Evolutionary conservation across 495 filamentous ascomycete genomes (phyloP), one percentile per base, ranked within the genome.

Genomic region (Hypoxylon crocopeplum): DNA sequence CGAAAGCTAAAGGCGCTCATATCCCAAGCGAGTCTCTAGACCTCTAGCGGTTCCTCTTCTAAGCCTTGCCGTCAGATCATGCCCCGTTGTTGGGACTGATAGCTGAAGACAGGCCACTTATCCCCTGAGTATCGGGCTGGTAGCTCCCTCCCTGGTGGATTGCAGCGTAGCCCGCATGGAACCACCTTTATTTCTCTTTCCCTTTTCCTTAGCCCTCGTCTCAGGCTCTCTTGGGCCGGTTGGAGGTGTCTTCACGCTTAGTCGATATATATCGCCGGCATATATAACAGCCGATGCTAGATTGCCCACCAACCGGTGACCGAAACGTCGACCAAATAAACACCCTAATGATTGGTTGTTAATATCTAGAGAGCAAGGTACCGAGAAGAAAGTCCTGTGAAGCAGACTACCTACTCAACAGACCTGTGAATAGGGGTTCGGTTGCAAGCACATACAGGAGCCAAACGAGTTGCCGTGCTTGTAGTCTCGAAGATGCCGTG

Each of bases 211-310:
- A 10, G 10, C 32, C 15, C n/a, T 49, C 11, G 21, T 39, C 47
- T 39, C 33, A 17, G 39, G 47, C 22, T 49, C 34, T 33, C 47
- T 38, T 11, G 39, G 24, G 22, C 47, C 8, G 12, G 47, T 25
- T 17, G 69, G 58, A 2, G 61, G 49, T 10, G 60, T 57, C 41
- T 82, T 84, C 52, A 80, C 80, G 67, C 90, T 95, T 34, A 95
- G 77, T 66, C 85, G 77, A 66, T 87, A 83, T 21, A 95, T 84
- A 74, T 96, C 88, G 29, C 93, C 93, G 7, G 90, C 93, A 75
- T 96, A 91, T 11, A 88, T 69, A 7, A 91, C 69, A 17, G 88
- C 88, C 1, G 89, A 93, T 3, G 85, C 71, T 1, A 96, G 21
- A 56, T 94, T 94, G 38, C 96, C 77, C 17, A 86, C 87, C 12